A percentile compares a stretch with the other conserved stretches of the same genome.
Conservation (phyloP, 2,329 filamentous ascomycete species). For the Plenodomus tracheiphilus region DNA sequence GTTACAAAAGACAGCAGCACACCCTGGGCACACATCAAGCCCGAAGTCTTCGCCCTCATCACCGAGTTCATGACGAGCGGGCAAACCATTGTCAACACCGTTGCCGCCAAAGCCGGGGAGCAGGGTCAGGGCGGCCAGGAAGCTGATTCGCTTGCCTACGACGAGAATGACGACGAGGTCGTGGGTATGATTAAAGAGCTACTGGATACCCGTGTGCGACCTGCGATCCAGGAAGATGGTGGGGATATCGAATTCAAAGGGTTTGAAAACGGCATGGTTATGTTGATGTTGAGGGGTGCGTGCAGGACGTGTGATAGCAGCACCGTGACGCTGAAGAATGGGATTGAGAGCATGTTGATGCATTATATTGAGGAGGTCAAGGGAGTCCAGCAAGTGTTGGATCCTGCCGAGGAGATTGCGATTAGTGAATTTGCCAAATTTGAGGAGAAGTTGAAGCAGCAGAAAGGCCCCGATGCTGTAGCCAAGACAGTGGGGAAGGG, state of each 20-base stretch:
- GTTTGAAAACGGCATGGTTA: slow-evolving; percentile 83
- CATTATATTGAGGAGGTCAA: slow-evolving; percentile 90
- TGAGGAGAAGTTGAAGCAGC: slow-evolving; percentile 76
- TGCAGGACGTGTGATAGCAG: slow-evolving; percentile 96
- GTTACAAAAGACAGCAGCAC: slow-evolving; percentile 87
- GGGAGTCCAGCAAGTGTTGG: slow-evolving; percentile 85
- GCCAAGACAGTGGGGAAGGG: slow-evolving; percentile 56
- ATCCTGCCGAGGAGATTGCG: slow-evolving; percentile 88
- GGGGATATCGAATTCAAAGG: slow-evolving; percentile 96
- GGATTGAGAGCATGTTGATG: slow-evolving; percentile 98
- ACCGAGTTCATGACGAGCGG: slow-evolving; percentile 88
- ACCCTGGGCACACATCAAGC: slow-evolving; percentile 93
- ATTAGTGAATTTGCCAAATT: slow-evolving; percentile 90
- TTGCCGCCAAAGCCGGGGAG: slow-evolving; percentile 60
- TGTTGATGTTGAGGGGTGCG: slow-evolving; percentile 84
- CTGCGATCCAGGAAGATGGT: slow-evolving; percentile 95
- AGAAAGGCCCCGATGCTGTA: slow-evolving; percentile 58
- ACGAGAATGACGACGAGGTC: slow-evolving; percentile 90
- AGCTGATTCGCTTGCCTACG: slow-evolving; percentile 76
- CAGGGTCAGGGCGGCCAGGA: slow-evolving; percentile 55
- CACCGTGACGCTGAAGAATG: slow-evolving; percentile 94
- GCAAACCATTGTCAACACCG: slow-evolving; percentile 74
- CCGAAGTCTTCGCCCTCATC: slow-evolving; percentile 92
- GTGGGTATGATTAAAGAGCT: slow-evolving; percentile 99
- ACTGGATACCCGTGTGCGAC: slow-evolving; percentile 89